Percentiles rank a stretch among this genome's conserved stretches.
These are phyloP conservation scores for Salix viminalis DNA, from an alignment of 345 rosid species.

Conservation along the genomic window DNA sequence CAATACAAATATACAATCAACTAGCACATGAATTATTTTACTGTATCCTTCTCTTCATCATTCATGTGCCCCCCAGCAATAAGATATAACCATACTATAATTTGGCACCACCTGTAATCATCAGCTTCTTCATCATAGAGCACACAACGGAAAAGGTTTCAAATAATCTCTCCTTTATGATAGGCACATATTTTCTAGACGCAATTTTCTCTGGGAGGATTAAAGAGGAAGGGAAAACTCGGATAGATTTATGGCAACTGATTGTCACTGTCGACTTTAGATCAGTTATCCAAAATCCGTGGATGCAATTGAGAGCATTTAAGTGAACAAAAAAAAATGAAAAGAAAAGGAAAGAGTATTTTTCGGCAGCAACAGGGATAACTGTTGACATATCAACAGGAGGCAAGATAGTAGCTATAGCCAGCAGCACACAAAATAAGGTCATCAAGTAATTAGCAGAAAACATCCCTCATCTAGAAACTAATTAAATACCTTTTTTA, in stretches of 20 bases:
- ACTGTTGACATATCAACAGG: background rate
- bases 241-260: background rate
- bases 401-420: background rate
- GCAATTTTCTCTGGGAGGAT: background rate
- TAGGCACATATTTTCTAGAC: background rate
- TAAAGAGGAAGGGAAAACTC: background rate
- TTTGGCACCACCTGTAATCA: background rate
- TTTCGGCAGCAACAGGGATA: background rate
- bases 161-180: background rate
- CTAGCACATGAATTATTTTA: background rate
- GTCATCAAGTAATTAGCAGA: background rate
- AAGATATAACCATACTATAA: background rate
- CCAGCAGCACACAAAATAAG: background rate
- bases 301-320: background rate
- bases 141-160: background rate
- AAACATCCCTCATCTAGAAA: background rate
- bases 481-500: constrained; percentile 57
- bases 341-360: background rate
- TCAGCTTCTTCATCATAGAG: background rate
- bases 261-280: background rate
- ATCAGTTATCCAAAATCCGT: background rate
- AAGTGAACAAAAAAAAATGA: background rate
- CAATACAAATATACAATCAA: constrained; percentile 2
- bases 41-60: background rate
- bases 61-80: background rate